Conservation (phyloP, 2,329 filamentous ascomycete genomes). For the Diplodia seriata region DNA sequence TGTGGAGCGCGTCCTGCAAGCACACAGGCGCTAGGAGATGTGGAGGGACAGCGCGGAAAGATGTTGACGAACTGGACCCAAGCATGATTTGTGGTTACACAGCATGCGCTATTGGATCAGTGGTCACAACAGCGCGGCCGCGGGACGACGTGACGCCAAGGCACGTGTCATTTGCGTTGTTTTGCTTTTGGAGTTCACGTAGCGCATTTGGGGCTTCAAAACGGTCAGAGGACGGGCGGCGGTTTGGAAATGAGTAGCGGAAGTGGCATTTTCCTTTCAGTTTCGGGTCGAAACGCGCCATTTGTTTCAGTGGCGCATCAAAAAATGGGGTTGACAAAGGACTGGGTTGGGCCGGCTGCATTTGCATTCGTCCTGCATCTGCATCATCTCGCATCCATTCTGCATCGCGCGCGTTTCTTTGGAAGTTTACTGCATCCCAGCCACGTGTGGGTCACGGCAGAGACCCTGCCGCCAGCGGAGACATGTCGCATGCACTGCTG, state of each 20-base stretch:
- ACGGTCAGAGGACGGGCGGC: constrained; percentile 3
- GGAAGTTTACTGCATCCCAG: constrained; percentile 12
- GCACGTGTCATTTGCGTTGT: constrained; percentile 21
- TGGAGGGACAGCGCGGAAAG: constrained; percentile 25
- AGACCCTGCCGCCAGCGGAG: constrained; percentile 6
- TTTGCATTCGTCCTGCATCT: constrained; percentile 24
- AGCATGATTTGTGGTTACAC: constrained; percentile 17
- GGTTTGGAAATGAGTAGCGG: constrained; percentile 28
- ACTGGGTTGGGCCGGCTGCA: constrained; percentile 18
- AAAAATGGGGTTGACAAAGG: constrained; percentile 27
- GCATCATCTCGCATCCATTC: constrained; percentile 24
- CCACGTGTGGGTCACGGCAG: constrained; percentile 22
- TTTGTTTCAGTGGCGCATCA: constrained; percentile 29
- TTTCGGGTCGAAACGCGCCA: constrained; percentile 25
- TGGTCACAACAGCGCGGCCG: constrained; percentile 13
- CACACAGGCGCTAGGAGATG: constrained; percentile 11
- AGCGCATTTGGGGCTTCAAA: constrained; percentile 24
- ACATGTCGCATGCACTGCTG: background rate
- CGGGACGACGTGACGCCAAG: constrained; percentile 12
- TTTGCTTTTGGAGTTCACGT: constrained; percentile 3
- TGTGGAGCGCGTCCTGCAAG: constrained; percentile 13
- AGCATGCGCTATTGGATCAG: constrained; percentile 28
- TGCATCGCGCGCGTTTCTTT: constrained; percentile 12
- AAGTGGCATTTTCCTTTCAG: constrained; percentile 23
- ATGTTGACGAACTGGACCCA: constrained; percentile 13